A percentile compares a stretch with the other conserved stretches of the same genome.
Evolutionary conservation across 345 rosid species (phyloP).

Genomic region (Brassica incana): DNA sequence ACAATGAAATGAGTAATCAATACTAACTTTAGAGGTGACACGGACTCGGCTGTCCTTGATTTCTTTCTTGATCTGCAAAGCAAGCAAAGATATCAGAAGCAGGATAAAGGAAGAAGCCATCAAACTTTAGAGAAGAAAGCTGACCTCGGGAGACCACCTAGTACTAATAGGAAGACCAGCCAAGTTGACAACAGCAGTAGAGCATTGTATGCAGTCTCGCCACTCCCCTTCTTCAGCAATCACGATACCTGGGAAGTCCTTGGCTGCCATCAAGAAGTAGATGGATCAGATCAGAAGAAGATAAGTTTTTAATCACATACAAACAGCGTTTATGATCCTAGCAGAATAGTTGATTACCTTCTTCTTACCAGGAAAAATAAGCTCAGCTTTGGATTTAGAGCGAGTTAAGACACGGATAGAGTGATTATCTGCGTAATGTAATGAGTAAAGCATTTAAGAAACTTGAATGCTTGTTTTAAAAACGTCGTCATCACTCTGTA

Average conservation of each 20-base stretch:
- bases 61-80: conserved; percentile 75
- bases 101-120: conserved; percentile 1
- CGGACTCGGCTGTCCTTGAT: conserved; percentile 82
- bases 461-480: background rate
- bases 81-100: background rate
- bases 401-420: conserved; percentile 77
- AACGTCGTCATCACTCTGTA: background rate
- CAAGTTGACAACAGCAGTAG: conserved; percentile 88
- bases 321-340: conserved; percentile 7
- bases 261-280: conserved; percentile 43
- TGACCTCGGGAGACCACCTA: conserved; percentile 93
- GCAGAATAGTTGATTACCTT: conserved; percentile 59
- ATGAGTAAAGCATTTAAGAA: background rate
- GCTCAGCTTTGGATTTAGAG: conserved; percentile 76
- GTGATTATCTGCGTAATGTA: conserved; percentile 61
- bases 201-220: conserved; percentile 69
- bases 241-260: conserved; percentile 64
- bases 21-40: conserved; percentile 81
- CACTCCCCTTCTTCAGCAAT: conserved; percentile 79
- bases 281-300: conserved; percentile 17
- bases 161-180: conserved; percentile 91
- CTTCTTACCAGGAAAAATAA: conserved; percentile 98
- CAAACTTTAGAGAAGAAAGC: conserved; percentile 12
- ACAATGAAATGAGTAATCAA: background rate
- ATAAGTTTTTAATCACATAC: background rate